These are phyloP conservation scores for Zarea fungicola DNA, from an alignment of 2,329 filamentous ascomycete species.

Conservation along the genomic window DNA sequence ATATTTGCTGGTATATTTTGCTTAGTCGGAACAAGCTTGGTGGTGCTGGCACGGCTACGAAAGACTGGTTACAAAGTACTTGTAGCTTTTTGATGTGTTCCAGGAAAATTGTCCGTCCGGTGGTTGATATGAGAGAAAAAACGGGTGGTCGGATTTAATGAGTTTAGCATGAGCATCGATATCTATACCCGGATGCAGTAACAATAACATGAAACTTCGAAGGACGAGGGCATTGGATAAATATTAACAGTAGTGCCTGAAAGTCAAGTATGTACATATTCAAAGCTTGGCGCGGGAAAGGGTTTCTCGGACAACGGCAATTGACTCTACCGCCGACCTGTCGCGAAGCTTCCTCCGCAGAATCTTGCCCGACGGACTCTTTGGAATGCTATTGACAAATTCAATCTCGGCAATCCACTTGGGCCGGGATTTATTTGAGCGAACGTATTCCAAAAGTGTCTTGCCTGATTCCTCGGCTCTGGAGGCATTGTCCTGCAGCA, in stretches of 20 bases:
- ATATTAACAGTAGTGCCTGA: too few relatives aligned
- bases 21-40: conserved; percentile 24
- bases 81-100: conserved; percentile 2
- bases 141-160: too few relatives aligned
- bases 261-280: too few relatives aligned
- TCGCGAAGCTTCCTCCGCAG: conserved; percentile 48
- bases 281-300: conserved; percentile 10
- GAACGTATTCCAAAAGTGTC: conserved; percentile 45
- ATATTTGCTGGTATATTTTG: conserved; percentile 31
- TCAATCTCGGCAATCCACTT: conserved; percentile 50
- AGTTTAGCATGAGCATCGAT: too few relatives aligned
- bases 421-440: conserved; percentile 47
- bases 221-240: too few relatives aligned
- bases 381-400: conserved; percentile 50
- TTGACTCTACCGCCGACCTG: background rate
- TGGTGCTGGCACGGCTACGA: conserved; percentile 21
- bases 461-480: conserved; percentile 24
- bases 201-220: too few relatives aligned
- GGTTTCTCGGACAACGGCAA: conserved; percentile 11
- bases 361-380: conserved; percentile 58
- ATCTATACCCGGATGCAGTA: too few relatives aligned
- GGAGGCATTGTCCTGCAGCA: conserved; percentile 23
- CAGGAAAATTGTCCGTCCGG: background rate
- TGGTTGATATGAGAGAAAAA: too few relatives aligned
- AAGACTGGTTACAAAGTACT: conserved; percentile 22